phyloP scores from a whole-genome alignment of 2,329 filamentous ascomycete species.

The Claviceps pazoutovae region DNA sequence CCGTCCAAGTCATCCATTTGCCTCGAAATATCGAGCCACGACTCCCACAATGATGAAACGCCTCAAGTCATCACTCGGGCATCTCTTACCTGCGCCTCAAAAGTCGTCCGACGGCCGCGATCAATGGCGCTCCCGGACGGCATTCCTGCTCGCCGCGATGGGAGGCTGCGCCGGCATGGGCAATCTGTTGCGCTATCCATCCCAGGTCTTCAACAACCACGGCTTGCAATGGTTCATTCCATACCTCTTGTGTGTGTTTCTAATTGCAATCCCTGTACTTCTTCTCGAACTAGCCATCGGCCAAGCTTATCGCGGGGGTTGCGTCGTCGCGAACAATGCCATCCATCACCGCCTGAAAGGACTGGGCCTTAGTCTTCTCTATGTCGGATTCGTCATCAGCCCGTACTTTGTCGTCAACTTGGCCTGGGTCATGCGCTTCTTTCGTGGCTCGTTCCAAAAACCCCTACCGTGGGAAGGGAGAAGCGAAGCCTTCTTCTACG shows the following conservation, averaged over 20 bases:
- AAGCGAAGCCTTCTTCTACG: constrained; percentile 37
- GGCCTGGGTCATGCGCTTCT: constrained; percentile 46
- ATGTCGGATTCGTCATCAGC: constrained; percentile 40
- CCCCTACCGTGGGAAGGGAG: constrained; percentile 39
- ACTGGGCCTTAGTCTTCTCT: constrained; percentile 35
- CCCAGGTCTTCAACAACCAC: constrained; percentile 45
- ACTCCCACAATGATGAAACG: background rate
- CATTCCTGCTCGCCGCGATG: constrained; percentile 44
- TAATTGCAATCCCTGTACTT: constrained; percentile 41
- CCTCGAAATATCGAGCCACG: background rate
- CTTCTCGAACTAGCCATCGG: constrained; percentile 55
- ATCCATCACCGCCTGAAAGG: constrained; percentile 39
- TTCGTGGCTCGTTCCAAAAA: constrained; percentile 38
- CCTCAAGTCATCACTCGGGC: background rate
- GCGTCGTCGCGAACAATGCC: constrained; percentile 40
- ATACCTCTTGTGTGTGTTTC: constrained; percentile 38
- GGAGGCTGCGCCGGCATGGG: constrained; percentile 44
- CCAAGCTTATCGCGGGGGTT: constrained; percentile 43
- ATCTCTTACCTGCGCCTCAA: background rate
- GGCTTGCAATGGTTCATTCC: constrained; percentile 48
- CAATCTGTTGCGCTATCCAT: constrained; percentile 43
- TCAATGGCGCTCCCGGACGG: constrained; percentile 40
- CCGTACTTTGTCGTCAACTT: constrained; percentile 43
- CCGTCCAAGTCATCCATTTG: background rate
- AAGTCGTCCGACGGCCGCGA: constrained; percentile 28